Conservation (phyloP, 306 rosid species). For the Echinosophora koreensis region DNA sequence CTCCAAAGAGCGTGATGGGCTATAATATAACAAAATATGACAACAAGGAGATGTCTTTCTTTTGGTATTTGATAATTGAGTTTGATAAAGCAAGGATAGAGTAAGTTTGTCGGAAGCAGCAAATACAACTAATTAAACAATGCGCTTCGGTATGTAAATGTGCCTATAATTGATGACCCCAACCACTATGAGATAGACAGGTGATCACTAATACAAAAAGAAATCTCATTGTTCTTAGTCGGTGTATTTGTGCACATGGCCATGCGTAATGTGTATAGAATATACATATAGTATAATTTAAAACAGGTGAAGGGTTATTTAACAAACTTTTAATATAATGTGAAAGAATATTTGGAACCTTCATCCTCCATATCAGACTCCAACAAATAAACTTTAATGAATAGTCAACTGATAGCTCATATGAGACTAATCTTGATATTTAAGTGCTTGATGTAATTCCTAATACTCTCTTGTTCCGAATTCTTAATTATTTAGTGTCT, state of each 20-base stretch:
- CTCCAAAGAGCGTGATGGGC: conserved; percentile 40
- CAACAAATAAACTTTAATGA: neutral
- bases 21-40: conserved; percentile 36
- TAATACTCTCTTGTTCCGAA: neutral
- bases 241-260: neutral
- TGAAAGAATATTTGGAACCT: too few species aligned
- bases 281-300: too few species aligned
- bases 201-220: neutral
- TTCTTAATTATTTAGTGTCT: neutral
- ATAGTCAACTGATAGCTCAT: neutral
- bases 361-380: neutral
- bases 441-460: neutral
- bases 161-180: conserved; percentile 24
- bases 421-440: neutral
- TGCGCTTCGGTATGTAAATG: neutral
- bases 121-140: conserved; percentile 2
- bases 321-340: neutral
- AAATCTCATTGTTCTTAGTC: conserved; percentile 4
- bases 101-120: conserved; percentile 16
- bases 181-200: conserved; percentile 19
- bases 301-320: neutral
- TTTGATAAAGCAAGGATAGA: conserved; percentile 20
- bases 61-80: conserved; percentile 19
- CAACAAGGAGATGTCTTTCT: neutral
- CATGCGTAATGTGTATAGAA: neutral